A percentile compares a stretch with the other conserved stretches of the same genome.
These are phyloP conservation scores for Trebouxiophyceae sp. DNA, from an alignment of 163 green algal species.

Conservation along the genomic window DNA sequence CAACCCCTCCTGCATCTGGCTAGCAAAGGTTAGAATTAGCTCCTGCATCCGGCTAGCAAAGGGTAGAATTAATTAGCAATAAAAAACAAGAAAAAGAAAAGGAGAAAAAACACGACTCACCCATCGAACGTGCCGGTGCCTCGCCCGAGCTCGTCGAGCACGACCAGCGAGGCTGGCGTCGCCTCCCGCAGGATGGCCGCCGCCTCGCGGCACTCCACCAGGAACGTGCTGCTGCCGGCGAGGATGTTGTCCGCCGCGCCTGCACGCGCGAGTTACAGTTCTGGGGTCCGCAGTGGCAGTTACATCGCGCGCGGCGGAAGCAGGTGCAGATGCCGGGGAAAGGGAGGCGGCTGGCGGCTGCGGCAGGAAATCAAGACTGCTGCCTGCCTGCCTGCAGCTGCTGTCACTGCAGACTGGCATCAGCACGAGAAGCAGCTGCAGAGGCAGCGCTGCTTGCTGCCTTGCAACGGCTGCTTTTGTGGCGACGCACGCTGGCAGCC, in stretches of 20 bases:
- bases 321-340: too few relatives aligned
- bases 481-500: too few relatives aligned
- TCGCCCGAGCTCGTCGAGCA: constrained; percentile 92
- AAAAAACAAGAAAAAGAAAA: constrained; percentile 1
- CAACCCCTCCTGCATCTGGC: neutral
- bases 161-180: constrained; percentile 65
- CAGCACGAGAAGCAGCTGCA: too few relatives aligned
- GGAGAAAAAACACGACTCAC: constrained; percentile 23
- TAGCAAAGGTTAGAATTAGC: neutral
- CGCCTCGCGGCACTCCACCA: constrained; percentile 87
- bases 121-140: constrained; percentile 93
- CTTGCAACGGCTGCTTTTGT: too few relatives aligned
- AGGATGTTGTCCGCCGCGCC: constrained; percentile 53
- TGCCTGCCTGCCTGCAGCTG: too few relatives aligned
- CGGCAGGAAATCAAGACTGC: too few relatives aligned
- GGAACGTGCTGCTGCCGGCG: constrained; percentile 85
- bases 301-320: too few relatives aligned
- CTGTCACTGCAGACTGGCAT: too few relatives aligned
- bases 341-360: too few relatives aligned
- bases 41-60: neutral
- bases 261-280: too few relatives aligned
- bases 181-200: constrained; percentile 18
- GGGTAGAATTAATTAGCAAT: neutral
- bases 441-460: too few relatives aligned
- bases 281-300: too few relatives aligned